Evolutionary conservation across 805 yeast species (phyloP), one percentile per base, ranked within the genome.

Genomic region (Wickerhamiella hasegawae): DNA sequence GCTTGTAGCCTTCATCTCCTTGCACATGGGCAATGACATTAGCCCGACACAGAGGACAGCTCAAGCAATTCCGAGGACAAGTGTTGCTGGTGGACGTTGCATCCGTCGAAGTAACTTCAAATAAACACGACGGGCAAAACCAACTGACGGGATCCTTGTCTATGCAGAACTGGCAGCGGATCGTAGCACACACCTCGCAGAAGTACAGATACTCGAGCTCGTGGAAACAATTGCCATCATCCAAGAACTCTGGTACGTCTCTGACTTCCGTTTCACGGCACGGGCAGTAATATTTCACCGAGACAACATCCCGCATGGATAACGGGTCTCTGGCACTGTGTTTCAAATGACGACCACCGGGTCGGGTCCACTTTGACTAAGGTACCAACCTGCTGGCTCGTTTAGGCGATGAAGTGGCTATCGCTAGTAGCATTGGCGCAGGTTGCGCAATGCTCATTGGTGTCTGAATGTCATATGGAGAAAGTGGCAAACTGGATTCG

Each of bases 51-150:
- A 28, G 23, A 3, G 62, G 61, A 33, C 63, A 58, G 32, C 35
- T 43, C 14, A 57, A 35, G 39, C 63, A 58, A 43, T 52, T 53
- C 18, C 62, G 44, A 25, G 47, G 40, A 35, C 63, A 58, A 24
- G 37, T 32, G 38, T 52, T 52, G 15, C 43, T 35, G 8, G 38
- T 35, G 5, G 36, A 34, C n/a, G 40, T 38, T 3, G 58, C 57
- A 4, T 44, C 34, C 5, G 44, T 34, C 18, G 47, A 35, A 4
- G 55, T 42, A 15, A 51, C 52, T 16, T 54, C 58, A 35, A 46
- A 44, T 20, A 57, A 38, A 37, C 65, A 60, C 23, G 46, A 35
- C 9, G 63, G 58, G 39, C 65, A 60, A 40, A 36, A 60, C 36
- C 52, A 39, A 20, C 48, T 37, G 5, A 52, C 53, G 4, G 60